Conservation (phyloP, 2,329 filamentous ascomycete genomes). For the Thelonectria rubi region DNA sequence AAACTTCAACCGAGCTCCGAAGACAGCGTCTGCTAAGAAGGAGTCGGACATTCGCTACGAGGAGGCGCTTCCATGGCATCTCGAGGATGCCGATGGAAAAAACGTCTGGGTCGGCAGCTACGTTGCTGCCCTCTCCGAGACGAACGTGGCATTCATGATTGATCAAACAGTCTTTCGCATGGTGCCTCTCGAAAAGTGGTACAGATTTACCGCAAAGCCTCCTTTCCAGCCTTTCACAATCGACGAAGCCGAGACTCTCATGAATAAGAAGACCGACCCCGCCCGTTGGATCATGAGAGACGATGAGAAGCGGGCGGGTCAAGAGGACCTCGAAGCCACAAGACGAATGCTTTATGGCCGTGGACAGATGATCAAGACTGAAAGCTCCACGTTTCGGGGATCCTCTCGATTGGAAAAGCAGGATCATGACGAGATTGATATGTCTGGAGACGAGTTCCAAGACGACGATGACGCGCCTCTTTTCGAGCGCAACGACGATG, state of each 20-base stretch:
- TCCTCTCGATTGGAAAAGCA: slow-evolving; percentile 70
- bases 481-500: slow-evolving; percentile 81
- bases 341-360: slow-evolving; percentile 60
- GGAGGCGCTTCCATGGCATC: slow-evolving; percentile 93
- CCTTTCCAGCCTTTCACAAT: slow-evolving; percentile 80
- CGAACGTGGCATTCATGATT: slow-evolving; percentile 82
- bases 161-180: slow-evolving; percentile 78
- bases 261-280: slow-evolving; percentile 80
- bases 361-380: slow-evolving; percentile 70
- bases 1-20: slow-evolving; percentile 84
- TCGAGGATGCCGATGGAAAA: slow-evolving; percentile 96
- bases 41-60: slow-evolving; percentile 82
- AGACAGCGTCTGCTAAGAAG: slow-evolving; percentile 81
- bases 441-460: slow-evolving; percentile 79
- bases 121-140: slow-evolving; percentile 85
- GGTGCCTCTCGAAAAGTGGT: slow-evolving; percentile 95
- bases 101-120: slow-evolving; percentile 95
- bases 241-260: slow-evolving; percentile 85
- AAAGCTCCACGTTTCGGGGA: slow-evolving; percentile 70
- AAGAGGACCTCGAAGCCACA: slow-evolving; percentile 70
- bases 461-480: slow-evolving; percentile 85
- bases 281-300: slow-evolving; percentile 83
- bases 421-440: slow-evolving; percentile 75
- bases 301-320: slow-evolving; percentile 64
- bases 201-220: slow-evolving; percentile 84